Evolutionary conservation across 2,329 filamentous ascomycete species (phyloP).

Genomic region (Sphaerostilbella broomeana): DNA sequence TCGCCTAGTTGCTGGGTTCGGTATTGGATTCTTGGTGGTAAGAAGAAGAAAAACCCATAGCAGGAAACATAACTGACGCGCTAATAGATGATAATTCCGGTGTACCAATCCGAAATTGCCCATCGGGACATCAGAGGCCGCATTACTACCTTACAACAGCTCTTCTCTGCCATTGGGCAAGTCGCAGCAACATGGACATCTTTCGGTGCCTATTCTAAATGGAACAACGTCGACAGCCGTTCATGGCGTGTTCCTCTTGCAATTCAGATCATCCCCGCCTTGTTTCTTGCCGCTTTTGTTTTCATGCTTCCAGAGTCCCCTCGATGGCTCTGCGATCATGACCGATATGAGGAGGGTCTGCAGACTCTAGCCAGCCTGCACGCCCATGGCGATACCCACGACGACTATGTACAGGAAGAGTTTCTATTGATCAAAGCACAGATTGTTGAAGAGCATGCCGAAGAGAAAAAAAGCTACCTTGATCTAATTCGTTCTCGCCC

Average conservation of each 20-base stretch:
- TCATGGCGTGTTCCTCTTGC: constrained; percentile 9
- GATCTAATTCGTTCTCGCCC: no score
- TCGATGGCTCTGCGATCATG: constrained; percentile 8
- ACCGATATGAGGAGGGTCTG: constrained; percentile 5
- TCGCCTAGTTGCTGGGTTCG: no score
- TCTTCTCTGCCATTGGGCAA: no score
- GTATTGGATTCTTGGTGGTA: no score
- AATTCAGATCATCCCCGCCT: constrained; percentile 8
- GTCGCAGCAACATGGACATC: no score
- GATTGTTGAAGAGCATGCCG: constrained; percentile 1
- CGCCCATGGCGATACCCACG: constrained; percentile 5
- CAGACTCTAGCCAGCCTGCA: constrained; percentile 6
- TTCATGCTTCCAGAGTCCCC: constrained; percentile 10
- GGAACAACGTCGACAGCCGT: constrained; percentile 3
- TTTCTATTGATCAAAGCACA: constrained; percentile 4
- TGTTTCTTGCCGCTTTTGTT: constrained; percentile 5
- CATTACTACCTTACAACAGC: no score
- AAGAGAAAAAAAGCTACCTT: constrained; percentile 3
- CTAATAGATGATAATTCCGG: no score
- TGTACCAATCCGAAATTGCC: no score
- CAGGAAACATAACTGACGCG: no score
- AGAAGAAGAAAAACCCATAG: no score
- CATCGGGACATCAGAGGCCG: no score
- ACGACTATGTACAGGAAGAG: constrained; percentile 9
- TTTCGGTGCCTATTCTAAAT: no score